Base-by-base conservation (phyloP, 2,329 filamentous ascomycete species). In the Hypoxylon sp. region DNA sequence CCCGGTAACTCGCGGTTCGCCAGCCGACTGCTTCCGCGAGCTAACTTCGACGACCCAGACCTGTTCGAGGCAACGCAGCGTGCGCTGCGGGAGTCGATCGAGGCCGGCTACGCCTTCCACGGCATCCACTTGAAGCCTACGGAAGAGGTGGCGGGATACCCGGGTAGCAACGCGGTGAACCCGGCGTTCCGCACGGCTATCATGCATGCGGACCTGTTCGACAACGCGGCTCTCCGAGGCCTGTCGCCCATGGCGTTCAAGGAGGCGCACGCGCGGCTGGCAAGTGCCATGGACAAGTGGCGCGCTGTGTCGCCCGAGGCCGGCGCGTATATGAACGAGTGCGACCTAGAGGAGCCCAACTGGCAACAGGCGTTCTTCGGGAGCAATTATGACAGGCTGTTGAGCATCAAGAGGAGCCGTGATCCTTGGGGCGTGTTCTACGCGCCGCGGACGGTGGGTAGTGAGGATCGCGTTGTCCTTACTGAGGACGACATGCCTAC, bases 251-350 rank as follows among this genome's bases (percentile, higher is more conserved):
- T 65, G 17, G 74, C 58, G n/a, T 75, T 73, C 19, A 58, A 68
- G 38, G 68, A 57, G 13, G 58, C 73, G 6, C 72, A 74, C 50
- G 67, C 62, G 19, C 45, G 34, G 9, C 72, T 77, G 41, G 73
- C 72, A 9, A 51, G 50, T 7, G 67, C 63, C 13, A 72, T 78
- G 74, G 61, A 76, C 7, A 60, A 65, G 51, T 72, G 71, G 49
- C 76, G 79, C 23, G 75, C 71, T 5, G 75, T 78, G 5, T 80
- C 82, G 0, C 82, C 82, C 2, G 81, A 78, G 1, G 75, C 75
- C 1, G 83, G 84, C 3, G 78, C 82, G 3, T 86, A 86, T 67
- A 74, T 84, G 72, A 86, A 86, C 66, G 86, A 89, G 78, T 82
- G 79, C 2, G 82, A 87, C 73, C 81, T 84, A 45, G 78, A 80